Conservation (phyloP, 768 basidiomycete species). For the Auriscalpium microsporum region DNA sequence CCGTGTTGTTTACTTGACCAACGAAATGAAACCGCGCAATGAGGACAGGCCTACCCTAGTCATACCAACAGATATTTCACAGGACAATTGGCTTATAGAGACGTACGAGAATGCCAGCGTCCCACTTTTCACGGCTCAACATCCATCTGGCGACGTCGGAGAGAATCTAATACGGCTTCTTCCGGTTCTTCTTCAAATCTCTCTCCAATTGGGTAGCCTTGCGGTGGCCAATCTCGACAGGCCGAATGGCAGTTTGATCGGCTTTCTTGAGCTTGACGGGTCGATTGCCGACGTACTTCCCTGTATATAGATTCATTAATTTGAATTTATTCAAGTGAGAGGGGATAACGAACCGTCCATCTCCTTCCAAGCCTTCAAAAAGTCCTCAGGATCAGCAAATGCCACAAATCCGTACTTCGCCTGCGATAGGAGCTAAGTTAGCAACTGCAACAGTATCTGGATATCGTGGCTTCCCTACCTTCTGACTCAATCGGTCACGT, state of each 20-base stretch:
- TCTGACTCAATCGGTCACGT: slow-evolving; percentile 86
- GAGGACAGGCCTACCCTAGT: no score
- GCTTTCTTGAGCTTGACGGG: slow-evolving; percentile 97
- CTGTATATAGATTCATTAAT: slow-evolving; percentile 28
- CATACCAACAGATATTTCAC: no score
- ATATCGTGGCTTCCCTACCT: slow-evolving; percentile 39
- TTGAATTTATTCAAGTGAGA: background rate
- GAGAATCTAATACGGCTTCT: slow-evolving; percentile 63
- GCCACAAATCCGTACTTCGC: slow-evolving; percentile 97
- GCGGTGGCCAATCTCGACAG: slow-evolving; percentile 87
- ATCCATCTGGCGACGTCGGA: background rate
- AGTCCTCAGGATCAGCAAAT: slow-evolving; percentile 97
- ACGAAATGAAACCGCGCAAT: no score
- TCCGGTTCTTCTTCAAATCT: slow-evolving; percentile 79
- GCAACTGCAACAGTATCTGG: background rate
- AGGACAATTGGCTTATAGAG: no score
- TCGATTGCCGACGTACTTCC: slow-evolving; percentile 97
- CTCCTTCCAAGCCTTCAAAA: slow-evolving; percentile 97
- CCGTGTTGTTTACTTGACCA: no score
- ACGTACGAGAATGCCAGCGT: background rate
- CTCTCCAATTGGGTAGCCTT: slow-evolving; percentile 89
- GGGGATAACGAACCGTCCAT: slow-evolving; percentile 75
- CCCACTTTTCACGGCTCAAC: background rate
- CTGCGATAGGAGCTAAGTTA: slow-evolving; percentile 29
- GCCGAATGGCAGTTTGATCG: slow-evolving; percentile 73